These are phyloP conservation scores for Ascochyta lentis DNA, from an alignment of 2,329 filamentous ascomycete species.

Conservation along the genomic window DNA sequence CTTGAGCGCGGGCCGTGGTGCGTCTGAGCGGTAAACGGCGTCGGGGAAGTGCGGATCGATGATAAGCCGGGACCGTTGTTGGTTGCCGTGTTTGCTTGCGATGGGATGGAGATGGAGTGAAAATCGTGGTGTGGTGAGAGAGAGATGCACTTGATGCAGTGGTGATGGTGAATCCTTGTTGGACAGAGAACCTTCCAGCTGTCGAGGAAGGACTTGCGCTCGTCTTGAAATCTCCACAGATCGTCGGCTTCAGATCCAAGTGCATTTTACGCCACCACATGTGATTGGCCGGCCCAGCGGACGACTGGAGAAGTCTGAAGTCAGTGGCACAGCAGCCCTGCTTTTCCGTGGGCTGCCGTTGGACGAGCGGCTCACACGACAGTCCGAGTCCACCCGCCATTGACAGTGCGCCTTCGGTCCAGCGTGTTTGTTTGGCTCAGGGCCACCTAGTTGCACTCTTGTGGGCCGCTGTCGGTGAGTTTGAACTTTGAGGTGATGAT, in stretches of 20 bases:
- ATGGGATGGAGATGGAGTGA: background rate
- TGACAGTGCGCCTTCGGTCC: background rate
- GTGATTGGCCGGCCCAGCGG: background rate
- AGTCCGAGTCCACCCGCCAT: conserved; percentile 14
- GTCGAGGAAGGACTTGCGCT: background rate
- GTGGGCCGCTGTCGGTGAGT: conserved; percentile 2
- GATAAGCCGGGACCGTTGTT: conserved; percentile 14
- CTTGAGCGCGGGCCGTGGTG: conserved; percentile 19
- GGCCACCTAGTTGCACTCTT: background rate
- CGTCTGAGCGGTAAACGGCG: conserved; percentile 17
- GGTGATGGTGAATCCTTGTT: background rate
- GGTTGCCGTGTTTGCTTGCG: conserved; percentile 4
- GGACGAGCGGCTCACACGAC: background rate
- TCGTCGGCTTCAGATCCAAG: conserved; percentile 9
- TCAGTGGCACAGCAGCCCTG: background rate
- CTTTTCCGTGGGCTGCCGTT: background rate
- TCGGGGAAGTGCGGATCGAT: conserved; percentile 17
- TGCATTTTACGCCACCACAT: conserved; percentile 8
- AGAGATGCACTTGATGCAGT: background rate
- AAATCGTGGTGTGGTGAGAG: background rate
- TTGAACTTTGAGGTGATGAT: conserved; percentile 3
- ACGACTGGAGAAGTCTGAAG: background rate
- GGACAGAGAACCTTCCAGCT: conserved; percentile 11
- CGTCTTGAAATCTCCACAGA: conserved; percentile 12
- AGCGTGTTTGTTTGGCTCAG: conserved; percentile 2